Base-by-base conservation (phyloP, 257 asterid species). In the Lantana camara region DNA sequence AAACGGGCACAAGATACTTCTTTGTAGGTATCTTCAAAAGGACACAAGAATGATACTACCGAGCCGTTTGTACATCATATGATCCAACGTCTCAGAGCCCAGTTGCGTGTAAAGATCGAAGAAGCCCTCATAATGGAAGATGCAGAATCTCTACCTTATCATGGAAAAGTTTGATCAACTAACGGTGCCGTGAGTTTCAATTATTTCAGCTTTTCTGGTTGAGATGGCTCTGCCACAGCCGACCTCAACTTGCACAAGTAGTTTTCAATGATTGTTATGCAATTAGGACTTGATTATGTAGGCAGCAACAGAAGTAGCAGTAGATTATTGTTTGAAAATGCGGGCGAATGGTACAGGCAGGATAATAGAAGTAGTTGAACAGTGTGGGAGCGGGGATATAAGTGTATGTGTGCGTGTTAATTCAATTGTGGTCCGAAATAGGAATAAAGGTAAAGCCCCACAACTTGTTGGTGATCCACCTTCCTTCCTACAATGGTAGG, bases 1-100 rank as follows among this genome's bases (percentile, higher is more conserved):
- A 67, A 69, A 44, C 67, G 52, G 56, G 29, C 60, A 27, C 69
- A 57, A 63, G 68, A 67, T 65, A 74, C 63, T 7, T 23, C 24
- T 10, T 47, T 30, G 48, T 42, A 10, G 68, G 46, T 41, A 50
- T 29, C 40, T 53, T 54, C 15, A 52, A 52, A 44, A 38, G 49
- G 55, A n/a, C n/a, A n/a, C n/a, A n/a, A n/a, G n/a, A 47, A 5
- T 27, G 32, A 27, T 27, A 5, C 32, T 27, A 5, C 57, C 9
- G 8, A 60, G 20, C 23, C 41, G 22, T 6, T 0, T 45, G 38
- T 27, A 24, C 27, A 27, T 27, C 32, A 27, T 27, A 27, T 27
- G 2, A 27, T 27, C 32, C 4, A 27, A 27, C 5, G 32, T 2
- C 32, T 32, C 12, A 58, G 23, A 38, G 17, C 27, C n/a, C 24